A percentile compares a stretch with the other conserved stretches of the same genome.
phyloP scores from a whole-genome alignment of 306 rosid species.

The Oemleria cerasiformis region DNA sequence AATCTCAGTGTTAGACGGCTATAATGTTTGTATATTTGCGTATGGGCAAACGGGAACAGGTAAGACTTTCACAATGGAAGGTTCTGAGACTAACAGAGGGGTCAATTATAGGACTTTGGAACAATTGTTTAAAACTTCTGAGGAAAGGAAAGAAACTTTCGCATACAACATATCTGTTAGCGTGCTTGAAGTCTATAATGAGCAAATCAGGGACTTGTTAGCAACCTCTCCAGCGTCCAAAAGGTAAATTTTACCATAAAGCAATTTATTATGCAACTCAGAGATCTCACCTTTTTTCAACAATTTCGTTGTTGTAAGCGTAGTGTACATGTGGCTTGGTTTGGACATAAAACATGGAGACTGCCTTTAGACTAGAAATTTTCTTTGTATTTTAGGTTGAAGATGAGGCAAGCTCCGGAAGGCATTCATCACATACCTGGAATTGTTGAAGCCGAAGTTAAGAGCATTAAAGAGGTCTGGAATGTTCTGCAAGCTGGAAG shows the following conservation, averaged over 20 bases:
- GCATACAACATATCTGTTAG: constrained; percentile 22
- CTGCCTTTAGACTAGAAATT: not conserved
- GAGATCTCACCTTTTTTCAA: not conserved
- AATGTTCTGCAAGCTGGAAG: constrained; percentile 23
- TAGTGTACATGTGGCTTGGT: not conserved
- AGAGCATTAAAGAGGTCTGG: constrained; percentile 21
- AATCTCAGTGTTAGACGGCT: constrained; percentile 64
- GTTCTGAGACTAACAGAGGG: constrained; percentile 18
- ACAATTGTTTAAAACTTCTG: constrained; percentile 18
- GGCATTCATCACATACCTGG: constrained; percentile 21
- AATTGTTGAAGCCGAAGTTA: constrained; percentile 23
- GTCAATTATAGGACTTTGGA: constrained; percentile 25
- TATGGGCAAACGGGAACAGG: constrained; percentile 76
- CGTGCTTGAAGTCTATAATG: constrained; percentile 24
- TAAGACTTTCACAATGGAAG: constrained; percentile 70
- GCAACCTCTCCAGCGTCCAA: constrained; percentile 16
- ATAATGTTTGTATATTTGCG: constrained; percentile 62
- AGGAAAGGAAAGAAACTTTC: constrained; percentile 18
- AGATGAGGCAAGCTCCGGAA: constrained; percentile 23
- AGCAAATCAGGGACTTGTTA: constrained; percentile 27
- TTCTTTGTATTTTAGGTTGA: constrained; percentile 8
- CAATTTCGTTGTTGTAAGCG: not conserved
- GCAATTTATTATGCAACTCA: not conserved
- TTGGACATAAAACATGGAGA: not conserved
- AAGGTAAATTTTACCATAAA: not conserved